Evolutionary conservation across 148 eudicot species (phyloP).

Genomic region (Dysphania ambrosioides): DNA sequence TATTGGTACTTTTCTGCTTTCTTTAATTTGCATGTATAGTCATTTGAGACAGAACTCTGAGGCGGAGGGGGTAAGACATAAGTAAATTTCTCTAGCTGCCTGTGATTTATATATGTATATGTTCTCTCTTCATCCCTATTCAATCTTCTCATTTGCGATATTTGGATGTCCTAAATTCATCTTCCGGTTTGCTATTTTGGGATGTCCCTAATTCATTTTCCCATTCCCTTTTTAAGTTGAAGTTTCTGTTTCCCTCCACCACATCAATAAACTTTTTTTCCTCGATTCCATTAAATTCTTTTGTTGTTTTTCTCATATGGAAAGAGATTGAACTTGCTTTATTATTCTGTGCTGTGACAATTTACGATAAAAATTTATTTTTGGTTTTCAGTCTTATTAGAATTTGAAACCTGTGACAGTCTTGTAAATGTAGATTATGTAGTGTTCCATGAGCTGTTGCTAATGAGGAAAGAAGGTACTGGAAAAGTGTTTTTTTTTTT

Average conservation of each 20-base stretch:
- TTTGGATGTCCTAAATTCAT: not conserved
- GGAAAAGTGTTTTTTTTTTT: not conserved
- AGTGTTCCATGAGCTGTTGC: not conserved
- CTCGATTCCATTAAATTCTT: not conserved
- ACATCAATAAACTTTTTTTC: not conserved
- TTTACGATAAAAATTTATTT: too few relatives aligned
- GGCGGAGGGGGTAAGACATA: too few relatives aligned
- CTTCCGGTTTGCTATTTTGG: not conserved
- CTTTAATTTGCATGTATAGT: too few relatives aligned
- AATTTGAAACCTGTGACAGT: too few relatives aligned
- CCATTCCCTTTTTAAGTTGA: not conserved
- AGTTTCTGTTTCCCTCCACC: not conserved
- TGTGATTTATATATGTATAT: too few relatives aligned
- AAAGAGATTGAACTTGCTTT: too few relatives aligned
- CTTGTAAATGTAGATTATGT: too few relatives aligned
- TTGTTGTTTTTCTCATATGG: too few relatives aligned
- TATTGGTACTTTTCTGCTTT: not conserved
- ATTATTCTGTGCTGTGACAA: too few relatives aligned
- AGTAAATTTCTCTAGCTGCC: not conserved
- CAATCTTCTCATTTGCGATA: not conserved
- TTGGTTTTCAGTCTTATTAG: too few relatives aligned
- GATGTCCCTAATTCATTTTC: not conserved
- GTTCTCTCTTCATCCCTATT: not conserved
- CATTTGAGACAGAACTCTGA: too few relatives aligned
- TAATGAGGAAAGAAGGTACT: not conserved